Base-by-base conservation (phyloP, 148 eudicot genomes). In the Cornus controversa region DNA sequence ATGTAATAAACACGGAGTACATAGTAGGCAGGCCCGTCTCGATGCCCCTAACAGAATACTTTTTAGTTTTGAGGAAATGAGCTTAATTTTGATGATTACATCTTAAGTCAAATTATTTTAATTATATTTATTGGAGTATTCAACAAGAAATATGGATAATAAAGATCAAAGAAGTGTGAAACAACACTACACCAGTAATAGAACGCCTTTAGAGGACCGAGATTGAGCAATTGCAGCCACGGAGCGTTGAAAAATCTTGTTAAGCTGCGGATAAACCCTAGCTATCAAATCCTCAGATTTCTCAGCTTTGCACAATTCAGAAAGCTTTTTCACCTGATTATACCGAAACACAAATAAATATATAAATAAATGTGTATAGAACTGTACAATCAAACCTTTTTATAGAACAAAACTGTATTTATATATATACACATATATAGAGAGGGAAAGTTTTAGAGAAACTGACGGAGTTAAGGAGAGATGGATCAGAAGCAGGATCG, bases 221-320 rank as follows among this genome's bases (percentile, higher is more conserved):
- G 97, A 87, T 34, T 91, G 93, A 24, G 93, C 79, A 82, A 90
- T 84, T 8, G 99, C 89, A 81, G 99, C 85, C 25, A 92, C 83
- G 8, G 89, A 84, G 27, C 97, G 99, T 62, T 96, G 97, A 72
- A 96, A 93, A 8, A 96, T 90, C 80, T 89, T 87, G 80, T 84
- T 96, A 5, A 96, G 85, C 54, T 90, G 85, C 2, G 99, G 93
- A 85, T 91, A 96, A 89, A 93, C 90, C 89, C 99, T 87, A 73
- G 98, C 94, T n/a, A 90, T 87, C 82, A 96, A 89, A 79, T 96
- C 93, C 69, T 93, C 98, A 8, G 98, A 96, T 31, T 92, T 89
- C 79, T 96, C 97, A 57, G 70, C 82, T 85, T 88, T 90, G 77
- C 98, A 96, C 63, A 96, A 60, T 71, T 91, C 90, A 66, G 87